Percentiles rank a stretch among this genome's conserved stretches.
Evolutionary conservation across 768 basidiomycete species (phyloP).

Genomic region (Termitomyces bulborhizus): DNA sequence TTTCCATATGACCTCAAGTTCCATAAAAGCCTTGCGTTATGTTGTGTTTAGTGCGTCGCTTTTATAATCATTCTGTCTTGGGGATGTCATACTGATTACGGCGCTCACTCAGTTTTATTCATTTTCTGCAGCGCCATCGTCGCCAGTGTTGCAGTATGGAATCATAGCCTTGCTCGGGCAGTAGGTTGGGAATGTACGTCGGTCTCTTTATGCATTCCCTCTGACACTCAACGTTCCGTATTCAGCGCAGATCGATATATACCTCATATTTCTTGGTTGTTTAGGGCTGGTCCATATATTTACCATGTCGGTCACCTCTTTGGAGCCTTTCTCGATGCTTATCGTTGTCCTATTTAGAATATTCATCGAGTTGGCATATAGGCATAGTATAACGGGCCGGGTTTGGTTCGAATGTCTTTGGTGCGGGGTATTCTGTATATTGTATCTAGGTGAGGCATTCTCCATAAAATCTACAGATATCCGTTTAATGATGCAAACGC

Average conservation of each 20-base stretch:
- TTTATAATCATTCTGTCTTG: not conserved
- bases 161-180: constrained; percentile 42
- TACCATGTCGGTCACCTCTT: constrained; percentile 39
- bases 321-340: not conserved
- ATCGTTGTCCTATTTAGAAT: constrained; percentile 27
- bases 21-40: constrained; percentile 49
- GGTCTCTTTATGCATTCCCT: not conserved
- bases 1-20: constrained; percentile 26
- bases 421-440: constrained; percentile 48
- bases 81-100: not conserved
- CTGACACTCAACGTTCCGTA: not conserved
- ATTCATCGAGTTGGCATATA: constrained; percentile 52
- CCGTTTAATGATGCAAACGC: not conserved
- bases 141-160: constrained; percentile 66
- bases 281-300: constrained; percentile 54
- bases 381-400: constrained; percentile 44
- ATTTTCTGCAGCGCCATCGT: constrained; percentile 60
- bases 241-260: constrained; percentile 47
- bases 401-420: constrained; percentile 71
- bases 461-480: too few relatives aligned
- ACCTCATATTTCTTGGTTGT: constrained; percentile 54
- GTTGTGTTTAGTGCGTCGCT: constrained; percentile 46
- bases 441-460: constrained; percentile 50
- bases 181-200: constrained; percentile 33
- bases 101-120: constrained; percentile 40